These are phyloP conservation scores for Schizothecium vesticola DNA, from an alignment of 495 filamentous ascomycete genomes.

Conservation along the genomic window DNA sequence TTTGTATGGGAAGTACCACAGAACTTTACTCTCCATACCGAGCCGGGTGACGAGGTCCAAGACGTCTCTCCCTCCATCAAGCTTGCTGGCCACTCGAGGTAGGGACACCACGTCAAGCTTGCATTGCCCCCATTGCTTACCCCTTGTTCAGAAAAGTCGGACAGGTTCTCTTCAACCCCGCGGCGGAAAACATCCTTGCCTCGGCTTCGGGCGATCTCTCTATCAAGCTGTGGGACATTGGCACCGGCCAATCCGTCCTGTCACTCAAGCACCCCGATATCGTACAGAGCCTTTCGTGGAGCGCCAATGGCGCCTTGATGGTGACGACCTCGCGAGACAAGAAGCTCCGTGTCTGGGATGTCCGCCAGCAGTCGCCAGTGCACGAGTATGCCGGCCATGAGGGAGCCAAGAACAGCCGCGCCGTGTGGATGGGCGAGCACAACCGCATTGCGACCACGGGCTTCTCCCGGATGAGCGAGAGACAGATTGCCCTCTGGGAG, in stretches of 20 bases:
- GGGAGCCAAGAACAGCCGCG: constrained; percentile 93
- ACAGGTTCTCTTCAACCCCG: constrained; percentile 95
- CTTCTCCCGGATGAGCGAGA: constrained; percentile 97
- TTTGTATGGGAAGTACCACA: constrained; percentile 95
- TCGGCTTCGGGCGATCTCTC: constrained; percentile 93
- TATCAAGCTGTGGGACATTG: constrained; percentile 93
- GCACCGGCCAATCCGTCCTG: constrained; percentile 64
- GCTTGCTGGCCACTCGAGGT: constrained; percentile 70
- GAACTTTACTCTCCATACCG: constrained; percentile 74
- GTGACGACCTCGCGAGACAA: constrained; percentile 96
- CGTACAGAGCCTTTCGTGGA: constrained; percentile 94
- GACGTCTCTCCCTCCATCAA: constrained; percentile 77
- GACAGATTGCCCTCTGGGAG: constrained; percentile 94
- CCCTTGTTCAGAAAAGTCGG: constrained; percentile 71
- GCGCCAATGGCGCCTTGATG: constrained; percentile 79
- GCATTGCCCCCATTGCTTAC: constrained; percentile 6
- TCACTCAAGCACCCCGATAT: constrained; percentile 82
- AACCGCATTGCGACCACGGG: constrained; percentile 92
- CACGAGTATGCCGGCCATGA: constrained; percentile 81
- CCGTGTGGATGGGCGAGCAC: constrained; percentile 94
- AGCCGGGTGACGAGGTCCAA: constrained; percentile 66
- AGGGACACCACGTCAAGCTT: neutral
- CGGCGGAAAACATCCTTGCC: constrained; percentile 91
- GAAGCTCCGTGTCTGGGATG: constrained; percentile 96
- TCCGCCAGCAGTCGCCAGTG: constrained; percentile 80